Percentiles rank a stretch among this genome's conserved stretches.
phyloP scores from a whole-genome alignment of 805 yeast genomes.

The Candida nitratophila region DNA sequence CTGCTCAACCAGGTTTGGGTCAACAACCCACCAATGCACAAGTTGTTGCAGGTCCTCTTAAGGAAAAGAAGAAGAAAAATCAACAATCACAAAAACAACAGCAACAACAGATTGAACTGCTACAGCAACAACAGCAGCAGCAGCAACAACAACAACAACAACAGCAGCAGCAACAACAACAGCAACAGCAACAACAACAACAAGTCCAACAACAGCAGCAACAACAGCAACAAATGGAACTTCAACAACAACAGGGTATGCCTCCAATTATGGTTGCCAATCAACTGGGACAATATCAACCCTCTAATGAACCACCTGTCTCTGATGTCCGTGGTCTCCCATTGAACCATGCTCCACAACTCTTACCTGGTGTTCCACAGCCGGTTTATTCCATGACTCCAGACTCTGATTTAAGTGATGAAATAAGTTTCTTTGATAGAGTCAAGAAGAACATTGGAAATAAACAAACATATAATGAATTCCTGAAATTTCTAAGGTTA shows the following conservation, averaged over 20 bases:
- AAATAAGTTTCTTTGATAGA: slow-evolving; percentile 83
- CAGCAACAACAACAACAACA: not conserved
- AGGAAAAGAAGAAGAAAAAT: slow-evolving; percentile 17
- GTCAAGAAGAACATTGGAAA: slow-evolving; percentile 84
- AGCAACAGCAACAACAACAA: slow-evolving; percentile 6
- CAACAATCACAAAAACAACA: not conserved
- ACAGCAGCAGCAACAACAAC: slow-evolving; percentile 7
- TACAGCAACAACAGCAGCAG: slow-evolving; percentile 5
- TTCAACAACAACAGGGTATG: slow-evolving; percentile 14
- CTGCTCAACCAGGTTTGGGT: slow-evolving; percentile 1
- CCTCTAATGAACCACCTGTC: slow-evolving; percentile 33
- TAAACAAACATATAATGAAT: slow-evolving; percentile 87
- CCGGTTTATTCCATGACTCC: slow-evolving; percentile 58
- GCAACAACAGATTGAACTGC: slow-evolving; percentile 4
- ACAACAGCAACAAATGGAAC: slow-evolving; percentile 6
- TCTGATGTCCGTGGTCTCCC: slow-evolving; percentile 37
- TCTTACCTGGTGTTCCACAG: slow-evolving; percentile 82
- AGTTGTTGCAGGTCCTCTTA: slow-evolving; percentile 9
- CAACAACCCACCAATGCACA: slow-evolving; percentile 1
- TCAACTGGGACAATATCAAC: slow-evolving; percentile 16
- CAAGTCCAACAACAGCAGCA: slow-evolving; percentile 4
- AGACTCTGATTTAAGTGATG: slow-evolving; percentile 66
- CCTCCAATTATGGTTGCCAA: slow-evolving; percentile 23
- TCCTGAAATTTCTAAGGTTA: slow-evolving; percentile 78
- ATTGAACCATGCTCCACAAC: slow-evolving; percentile 44